Evolutionary conservation across 2,329 filamentous ascomycete genomes (phyloP), one percentile per base, ranked within the genome.

Genomic region (Catunica adiposa): DNA sequence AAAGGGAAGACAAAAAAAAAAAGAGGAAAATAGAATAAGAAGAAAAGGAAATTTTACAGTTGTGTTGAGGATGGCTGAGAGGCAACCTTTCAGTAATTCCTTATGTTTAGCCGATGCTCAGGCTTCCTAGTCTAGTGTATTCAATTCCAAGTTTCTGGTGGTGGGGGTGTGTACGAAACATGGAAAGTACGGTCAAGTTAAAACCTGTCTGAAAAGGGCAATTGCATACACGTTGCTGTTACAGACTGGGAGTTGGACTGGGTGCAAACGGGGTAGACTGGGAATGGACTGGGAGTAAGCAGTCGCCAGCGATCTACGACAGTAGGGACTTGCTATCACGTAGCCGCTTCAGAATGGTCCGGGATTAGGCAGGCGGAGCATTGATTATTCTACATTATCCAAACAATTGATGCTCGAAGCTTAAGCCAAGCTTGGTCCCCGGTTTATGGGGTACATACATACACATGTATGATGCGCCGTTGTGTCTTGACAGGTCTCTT

Each of bases 81-180:
- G 57, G 54, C 57, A 56, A 31, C 57, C 57, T 53, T 53, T 56
- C 50, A 53, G 52, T 58, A 26, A 44, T 25, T 51, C 47, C 53
- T 31, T 26, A 40, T 53, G 54, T 58, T 26, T 25, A 31, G 55
- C 26, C 26, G 23, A 48, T 48, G 44, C 44, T 25, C 23, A 48
- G 44, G 44, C 44, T 48, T 48, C 44, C 20, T 26, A 22, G 20
- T 48, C 15, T 15, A 23, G 29, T 34, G 29, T 34, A 5, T 11
- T 34, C 29, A 34, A 11, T 34, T 5, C 29, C n/a, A n/a, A 34
- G 20, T 3, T 48, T 14, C 6, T 54, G 25, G 53, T 9, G 53
- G 42, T 46, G 53, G 53, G 53, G 53, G 42, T 44, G 53, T 46
- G 50, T 51, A 17, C 50, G 17, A 20, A 52, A 52, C 50, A 52